Evolutionary conservation across 2,329 filamentous ascomycete genomes (phyloP).

Genomic region (Colletotrichum tabaci): DNA sequence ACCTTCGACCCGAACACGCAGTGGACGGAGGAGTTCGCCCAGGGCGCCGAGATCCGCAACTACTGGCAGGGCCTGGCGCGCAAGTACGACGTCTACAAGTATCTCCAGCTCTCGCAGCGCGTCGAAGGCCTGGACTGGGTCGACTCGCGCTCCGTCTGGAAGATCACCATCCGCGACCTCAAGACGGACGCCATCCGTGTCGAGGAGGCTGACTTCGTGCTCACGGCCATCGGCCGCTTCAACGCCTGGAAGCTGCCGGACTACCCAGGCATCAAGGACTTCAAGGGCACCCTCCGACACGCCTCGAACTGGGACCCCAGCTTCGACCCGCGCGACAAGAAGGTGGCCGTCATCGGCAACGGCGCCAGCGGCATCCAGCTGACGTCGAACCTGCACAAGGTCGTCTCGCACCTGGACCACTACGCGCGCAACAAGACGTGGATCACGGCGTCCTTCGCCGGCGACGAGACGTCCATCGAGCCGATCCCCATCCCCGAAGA

Average conservation of each 20-base stretch:
- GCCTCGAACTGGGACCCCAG: constrained; percentile 72
- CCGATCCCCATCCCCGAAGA: constrained; percentile 69
- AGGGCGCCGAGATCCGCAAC: constrained; percentile 75
- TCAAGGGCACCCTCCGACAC: constrained; percentile 70
- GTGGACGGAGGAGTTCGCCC: constrained; percentile 79
- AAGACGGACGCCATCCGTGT: constrained; percentile 54
- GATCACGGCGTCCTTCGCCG: constrained; percentile 75
- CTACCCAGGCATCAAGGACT: constrained; percentile 70
- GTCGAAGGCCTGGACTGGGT: constrained; percentile 73
- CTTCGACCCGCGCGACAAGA: constrained; percentile 65
- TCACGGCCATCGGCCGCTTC: constrained; percentile 76
- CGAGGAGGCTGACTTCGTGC: constrained; percentile 71
- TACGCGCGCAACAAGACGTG: constrained; percentile 77
- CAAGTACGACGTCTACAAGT: constrained; percentile 76
- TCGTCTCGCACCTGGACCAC: constrained; percentile 69
- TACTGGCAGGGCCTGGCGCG: constrained; percentile 76
- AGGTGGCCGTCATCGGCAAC: constrained; percentile 74
- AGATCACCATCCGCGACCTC: constrained; percentile 61
- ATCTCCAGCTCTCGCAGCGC: constrained; percentile 68
- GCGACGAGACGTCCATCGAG: constrained; percentile 67
- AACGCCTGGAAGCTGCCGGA: constrained; percentile 76
- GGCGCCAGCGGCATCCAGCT: constrained; percentile 74
- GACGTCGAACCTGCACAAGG: constrained; percentile 66
- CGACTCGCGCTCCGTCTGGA: constrained; percentile 67
- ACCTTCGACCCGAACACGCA: constrained; percentile 77